phyloP scores from a whole-genome alignment of 441 rosid species.

The Croton laevigatus region DNA sequence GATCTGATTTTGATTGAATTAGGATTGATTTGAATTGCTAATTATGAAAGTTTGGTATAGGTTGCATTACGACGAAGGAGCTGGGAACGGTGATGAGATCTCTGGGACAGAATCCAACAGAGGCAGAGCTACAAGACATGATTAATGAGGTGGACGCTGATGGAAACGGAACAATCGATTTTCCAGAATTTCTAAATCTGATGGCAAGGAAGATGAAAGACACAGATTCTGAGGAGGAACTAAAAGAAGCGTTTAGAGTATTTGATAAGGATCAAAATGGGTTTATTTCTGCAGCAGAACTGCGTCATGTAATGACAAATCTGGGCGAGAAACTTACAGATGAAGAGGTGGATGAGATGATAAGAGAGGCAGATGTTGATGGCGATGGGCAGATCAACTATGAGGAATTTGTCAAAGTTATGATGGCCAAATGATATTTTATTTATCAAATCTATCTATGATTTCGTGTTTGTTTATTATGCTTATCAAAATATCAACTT shows the following conservation, averaged over 20 bases:
- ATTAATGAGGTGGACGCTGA: not conserved
- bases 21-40: no score
- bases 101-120: not conserved
- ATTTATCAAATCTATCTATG: no score
- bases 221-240: not conserved
- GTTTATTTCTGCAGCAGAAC: not conserved
- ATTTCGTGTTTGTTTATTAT: no score
- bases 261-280: not conserved
- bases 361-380: constrained; percentile 1
- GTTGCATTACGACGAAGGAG: not conserved
- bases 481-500: no score
- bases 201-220: not conserved
- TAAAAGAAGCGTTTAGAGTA: not conserved
- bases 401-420: not conserved
- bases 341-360: not conserved
- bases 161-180: not conserved
- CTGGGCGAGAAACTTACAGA: not conserved
- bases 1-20: not conserved
- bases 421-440: not conserved
- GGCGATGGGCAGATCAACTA: not conserved
- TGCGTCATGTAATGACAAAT: not conserved
- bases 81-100: not conserved
- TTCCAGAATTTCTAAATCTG: not conserved
- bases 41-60: not conserved
- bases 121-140: not conserved